These are phyloP conservation scores for Lobosporangium transversale DNA, from an alignment of 192 early-diverging fungal species.

Conservation along the genomic window DNA sequence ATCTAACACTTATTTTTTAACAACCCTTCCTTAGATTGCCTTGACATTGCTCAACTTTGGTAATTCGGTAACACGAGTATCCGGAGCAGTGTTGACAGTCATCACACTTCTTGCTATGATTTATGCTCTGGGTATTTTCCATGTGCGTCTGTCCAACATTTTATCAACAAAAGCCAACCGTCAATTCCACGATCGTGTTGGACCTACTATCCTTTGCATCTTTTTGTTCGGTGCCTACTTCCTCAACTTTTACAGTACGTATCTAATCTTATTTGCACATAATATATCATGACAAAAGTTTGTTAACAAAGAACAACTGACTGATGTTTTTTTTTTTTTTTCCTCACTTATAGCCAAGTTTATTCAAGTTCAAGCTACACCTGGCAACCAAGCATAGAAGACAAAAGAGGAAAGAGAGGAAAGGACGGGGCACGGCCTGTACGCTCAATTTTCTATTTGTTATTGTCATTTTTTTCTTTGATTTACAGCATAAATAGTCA, in stretches of 20 bases:
- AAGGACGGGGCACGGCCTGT: too few species aligned
- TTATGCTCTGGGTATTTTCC: constrained; percentile 81
- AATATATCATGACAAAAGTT: too few species aligned
- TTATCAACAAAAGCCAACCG: constrained; percentile 66
- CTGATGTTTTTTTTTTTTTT: constrained; percentile 4
- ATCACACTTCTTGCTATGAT: constrained; percentile 80
- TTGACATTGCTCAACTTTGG: constrained; percentile 80
- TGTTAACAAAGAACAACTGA: background rate
- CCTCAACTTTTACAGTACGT: constrained; percentile 55
- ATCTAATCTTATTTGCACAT: background rate
- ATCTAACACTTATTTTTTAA: too few species aligned
- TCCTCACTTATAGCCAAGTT: constrained; percentile 15
- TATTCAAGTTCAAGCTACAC: constrained; percentile 5
- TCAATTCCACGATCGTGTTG: constrained; percentile 79
- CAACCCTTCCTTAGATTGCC: constrained; percentile 17
- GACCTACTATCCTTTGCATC: constrained; percentile 76
- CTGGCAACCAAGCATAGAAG: too few species aligned
- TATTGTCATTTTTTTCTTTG: background rate
- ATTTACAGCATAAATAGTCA: too few species aligned
- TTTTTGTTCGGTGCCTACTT: constrained; percentile 65
- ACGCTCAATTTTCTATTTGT: too few species aligned
- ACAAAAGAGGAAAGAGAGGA: too few species aligned
- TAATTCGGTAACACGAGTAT: constrained; percentile 66
- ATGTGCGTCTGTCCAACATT: constrained; percentile 77
- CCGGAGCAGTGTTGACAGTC: constrained; percentile 62